Percentiles rank a stretch among this genome's conserved stretches.
These are phyloP conservation scores for Inga leiocalycina DNA, from an alignment of 306 rosid genomes.

Conservation along the genomic window DNA sequence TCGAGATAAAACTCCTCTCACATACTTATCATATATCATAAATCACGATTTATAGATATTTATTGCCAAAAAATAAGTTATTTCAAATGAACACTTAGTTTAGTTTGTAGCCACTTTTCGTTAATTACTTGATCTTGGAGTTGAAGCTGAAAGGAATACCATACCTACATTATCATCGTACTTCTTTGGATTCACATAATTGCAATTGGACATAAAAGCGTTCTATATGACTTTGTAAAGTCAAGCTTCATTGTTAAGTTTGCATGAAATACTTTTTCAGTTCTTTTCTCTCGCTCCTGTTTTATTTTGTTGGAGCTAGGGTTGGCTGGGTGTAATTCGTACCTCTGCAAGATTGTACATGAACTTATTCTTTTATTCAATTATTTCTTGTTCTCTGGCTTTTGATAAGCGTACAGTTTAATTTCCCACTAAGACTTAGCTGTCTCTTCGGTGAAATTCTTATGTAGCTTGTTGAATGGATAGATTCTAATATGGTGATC, in stretches of 20 bases:
- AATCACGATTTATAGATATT: too few species aligned
- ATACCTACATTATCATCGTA: background rate
- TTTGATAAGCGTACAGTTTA: background rate
- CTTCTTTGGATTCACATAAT: constrained; percentile 26
- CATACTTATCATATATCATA: too few species aligned
- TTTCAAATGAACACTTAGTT: too few species aligned
- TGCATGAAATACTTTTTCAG: background rate
- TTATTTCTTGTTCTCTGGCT: constrained; percentile 21
- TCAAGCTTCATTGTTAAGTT: background rate
- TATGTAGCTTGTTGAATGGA: background rate
- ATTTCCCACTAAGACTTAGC: background rate
- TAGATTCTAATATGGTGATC: constrained; percentile 2
- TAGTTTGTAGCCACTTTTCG: background rate
- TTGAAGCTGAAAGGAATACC: constrained; percentile 15
- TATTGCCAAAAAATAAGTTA: too few species aligned
- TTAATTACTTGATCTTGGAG: constrained; percentile 21
- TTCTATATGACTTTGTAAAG: background rate
- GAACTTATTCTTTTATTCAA: constrained; percentile 19
- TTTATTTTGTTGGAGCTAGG: background rate
- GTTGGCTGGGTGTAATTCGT: background rate
- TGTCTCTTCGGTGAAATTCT: background rate
- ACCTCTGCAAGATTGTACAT: constrained; percentile 15
- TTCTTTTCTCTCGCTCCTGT: background rate
- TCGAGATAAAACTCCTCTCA: too few species aligned
- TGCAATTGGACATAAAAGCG: constrained; percentile 1